Evolutionary conservation across 805 yeast genomes (phyloP), one percentile per base, ranked within the genome.

Genomic region (Saccharomycopsis lassenensis): DNA sequence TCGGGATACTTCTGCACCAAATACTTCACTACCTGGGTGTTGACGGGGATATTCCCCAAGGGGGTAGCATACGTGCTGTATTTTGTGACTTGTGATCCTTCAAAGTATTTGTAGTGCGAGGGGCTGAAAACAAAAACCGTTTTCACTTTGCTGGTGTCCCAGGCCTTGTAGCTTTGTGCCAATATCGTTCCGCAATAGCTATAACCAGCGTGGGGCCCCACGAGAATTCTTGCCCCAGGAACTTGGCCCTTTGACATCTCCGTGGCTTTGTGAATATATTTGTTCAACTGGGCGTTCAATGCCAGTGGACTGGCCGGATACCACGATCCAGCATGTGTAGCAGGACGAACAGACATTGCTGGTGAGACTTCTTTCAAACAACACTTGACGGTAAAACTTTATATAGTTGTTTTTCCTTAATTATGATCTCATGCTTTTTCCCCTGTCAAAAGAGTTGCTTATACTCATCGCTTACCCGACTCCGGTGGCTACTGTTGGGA

Each of bases 261-360:
- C 10, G 14, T 4, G 35, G 36, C 35, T 2, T 45, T 46, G 5
- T 49, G 48, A 30, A 82, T 55, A 47, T 61, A 72, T 1, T 51
- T 49, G 8, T 66, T 65, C 12, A 89, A 39, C 45, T 82, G 82
- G 6, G 51, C 40, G 2, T 61, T 52, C 10, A 89, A 62, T 15
- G 50, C 52, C 1, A 48, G 29, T 0, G 64, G 46, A 31, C 65
- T 63, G 10, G 62, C 62, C 2, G 74, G 48, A 54, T 91, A 89
- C 98, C 98, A 89, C 2, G 86, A 56, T 2, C 97, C 97, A 2
- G 95, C 78, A 55, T 89, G 96, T 2, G 93, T 68, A 1, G 94
- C 94, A 3, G 76, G 70, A 36, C 86, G 60, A 29, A 55, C 29
- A 15, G 41, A 33, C 49, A 46, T 48, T 19, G n/a, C 21, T 24